Evolutionary conservation across 257 asterid species (phyloP).

Genomic region (Cordia subcordata): DNA sequence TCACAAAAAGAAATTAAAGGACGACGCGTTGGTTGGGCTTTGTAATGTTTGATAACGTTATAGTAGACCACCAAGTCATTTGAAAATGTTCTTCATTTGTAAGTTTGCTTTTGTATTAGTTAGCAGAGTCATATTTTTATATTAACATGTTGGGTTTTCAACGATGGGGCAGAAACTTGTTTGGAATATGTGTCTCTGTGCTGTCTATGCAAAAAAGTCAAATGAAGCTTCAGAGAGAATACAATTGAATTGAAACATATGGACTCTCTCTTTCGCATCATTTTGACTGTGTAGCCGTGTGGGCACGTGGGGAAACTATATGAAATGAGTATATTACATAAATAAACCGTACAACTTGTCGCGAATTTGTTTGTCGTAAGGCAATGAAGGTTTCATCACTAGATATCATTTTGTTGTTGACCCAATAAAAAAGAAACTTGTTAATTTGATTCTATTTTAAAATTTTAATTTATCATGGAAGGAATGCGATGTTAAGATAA

Average conservation of each 20-base stretch:
- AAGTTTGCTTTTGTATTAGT: slow-evolving; percentile 38
- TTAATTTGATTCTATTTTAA: too few relatives aligned
- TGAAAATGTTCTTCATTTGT: slow-evolving; percentile 40
- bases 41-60: slow-evolving; percentile 19
- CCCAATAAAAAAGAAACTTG: too few relatives aligned
- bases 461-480: too few relatives aligned
- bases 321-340: neutral
- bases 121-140: slow-evolving; percentile 1
- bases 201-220: slow-evolving; percentile 35
- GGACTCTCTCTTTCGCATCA: neutral
- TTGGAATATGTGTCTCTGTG: slow-evolving; percentile 36
- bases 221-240: slow-evolving; percentile 14
- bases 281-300: too few relatives aligned
- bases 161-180: slow-evolving; percentile 42
- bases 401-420: neutral
- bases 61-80: slow-evolving; percentile 21
- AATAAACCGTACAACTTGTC: slow-evolving; percentile 22
- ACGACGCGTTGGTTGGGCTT: too few relatives aligned
- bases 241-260: neutral
- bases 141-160: slow-evolving; percentile 29
- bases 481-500: too few relatives aligned
- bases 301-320: too few relatives aligned
- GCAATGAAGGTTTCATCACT: slow-evolving; percentile 20
- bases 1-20: too few relatives aligned
- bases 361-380: slow-evolving; percentile 33